Percentiles rank a stretch among this genome's conserved stretches.
Evolutionary conservation across 805 yeast genomes (phyloP).

Genomic region (Wickerhamomyces hampshirensis): DNA sequence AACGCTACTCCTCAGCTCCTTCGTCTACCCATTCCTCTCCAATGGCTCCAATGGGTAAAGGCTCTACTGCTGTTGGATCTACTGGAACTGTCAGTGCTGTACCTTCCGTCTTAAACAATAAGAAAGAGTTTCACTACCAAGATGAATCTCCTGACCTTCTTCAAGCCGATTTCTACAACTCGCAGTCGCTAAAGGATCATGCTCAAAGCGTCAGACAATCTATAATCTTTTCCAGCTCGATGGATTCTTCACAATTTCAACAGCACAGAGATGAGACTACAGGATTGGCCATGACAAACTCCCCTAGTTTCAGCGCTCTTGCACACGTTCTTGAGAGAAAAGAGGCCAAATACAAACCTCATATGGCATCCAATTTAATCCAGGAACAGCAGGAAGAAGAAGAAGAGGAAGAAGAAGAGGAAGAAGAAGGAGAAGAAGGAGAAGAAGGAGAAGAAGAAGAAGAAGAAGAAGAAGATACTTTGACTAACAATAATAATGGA

Average conservation of each 20-base stretch:
- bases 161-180: constrained; percentile 19
- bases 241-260: constrained; percentile 15
- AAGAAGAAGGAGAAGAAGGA: constrained; percentile 4
- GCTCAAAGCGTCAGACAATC: constrained; percentile 20
- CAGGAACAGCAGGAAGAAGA: constrained; percentile 5
- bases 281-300: constrained; percentile 32
- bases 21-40: constrained; percentile 18
- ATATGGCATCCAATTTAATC: constrained; percentile 6
- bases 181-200: constrained; percentile 15
- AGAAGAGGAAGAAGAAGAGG: constrained; percentile 5
- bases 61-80: too few species aligned
- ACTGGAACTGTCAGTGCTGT: too few species aligned
- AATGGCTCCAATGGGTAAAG: neutral
- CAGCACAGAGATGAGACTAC: constrained; percentile 4
- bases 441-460: constrained; percentile 1
- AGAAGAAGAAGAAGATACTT: neutral
- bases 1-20: constrained; percentile 13
- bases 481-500: neutral
- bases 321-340: constrained; percentile 36
- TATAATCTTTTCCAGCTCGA: constrained; percentile 20
- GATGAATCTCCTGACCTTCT: constrained; percentile 17
- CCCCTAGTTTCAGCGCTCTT: constrained; percentile 40
- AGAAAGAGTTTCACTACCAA: constrained; percentile 9
- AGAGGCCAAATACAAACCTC: constrained; percentile 21
- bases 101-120: too few species aligned